Evolutionary conservation across 2,329 filamentous ascomycete genomes (phyloP), one percentile per base, ranked within the genome.

Genomic region (Phaeosphaeria sp.): DNA sequence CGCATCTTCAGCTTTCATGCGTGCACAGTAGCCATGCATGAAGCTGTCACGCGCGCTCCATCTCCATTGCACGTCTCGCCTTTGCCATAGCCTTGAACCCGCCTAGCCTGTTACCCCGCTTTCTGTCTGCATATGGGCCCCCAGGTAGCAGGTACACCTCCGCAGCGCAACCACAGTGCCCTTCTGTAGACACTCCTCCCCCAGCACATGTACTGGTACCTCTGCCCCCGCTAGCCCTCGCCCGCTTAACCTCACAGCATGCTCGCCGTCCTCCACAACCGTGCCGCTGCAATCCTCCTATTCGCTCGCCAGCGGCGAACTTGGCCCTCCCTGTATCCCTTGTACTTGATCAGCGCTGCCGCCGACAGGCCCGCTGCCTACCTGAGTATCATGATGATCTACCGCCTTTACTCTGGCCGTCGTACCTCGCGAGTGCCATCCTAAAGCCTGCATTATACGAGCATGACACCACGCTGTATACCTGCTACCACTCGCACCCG

Each of bases 281-380:
- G 52, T 66, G 64, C 63, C 55, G 53, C 42, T 66, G 55, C 59
- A 46, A 48, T 49, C 43, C 67, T 70, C 70, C 68, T 55, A 77
- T 76, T 77, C 74, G 74, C 63, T 72, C 69, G 64, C 51, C 65
- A 67, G 55, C 52, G 66, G 68, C 67, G 66, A 71, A 69, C 74
- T 70, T 74, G 73, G 67, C 71, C 69, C 58, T 69, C 71, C 63
- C 67, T 76, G 73, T 75, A 74, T 74, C 59, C 71, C 72, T 71
- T 73, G 74, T 77, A 76, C 73, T 73, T 70, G 75, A 76, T 77
- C 74, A 73, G 68, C 74, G 64, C 69, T 68, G 61, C 65, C 69
- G 66, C 71, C 70, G 61, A 61, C 69, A 65, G 65, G 56, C 65
- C 58, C 70, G 71, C 71, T 69, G 68, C 72, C 65, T 73, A 67